Base-by-base conservation (phyloP, 805 yeast genomes). In the Monosporozyma unispora region DNA sequence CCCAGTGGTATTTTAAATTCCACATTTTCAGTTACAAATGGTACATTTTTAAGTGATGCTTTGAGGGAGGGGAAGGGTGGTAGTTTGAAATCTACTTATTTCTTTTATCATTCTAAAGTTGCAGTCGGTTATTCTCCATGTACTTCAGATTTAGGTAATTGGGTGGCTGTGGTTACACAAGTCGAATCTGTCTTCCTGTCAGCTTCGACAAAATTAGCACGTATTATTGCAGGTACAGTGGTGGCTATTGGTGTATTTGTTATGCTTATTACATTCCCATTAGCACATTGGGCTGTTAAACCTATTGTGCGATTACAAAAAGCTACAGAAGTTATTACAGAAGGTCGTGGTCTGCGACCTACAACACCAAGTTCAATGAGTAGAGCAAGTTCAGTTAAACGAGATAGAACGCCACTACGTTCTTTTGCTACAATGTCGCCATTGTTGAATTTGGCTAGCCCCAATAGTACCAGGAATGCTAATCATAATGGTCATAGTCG, bases 131-230 rank as follows among this genome's bases (percentile, higher is more conserved):
- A 68, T 57, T 68, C 80, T 0, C 69, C 73, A 0, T 75, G 76
- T 12, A 64, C 72, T 25, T 67, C 77, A 43, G 49, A 57, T 1
- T 65, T 74, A 42, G 73, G 70, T 1, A 70, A 70, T 11, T 89
- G 96, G 97, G 77, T 80, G n/a, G 81, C 89, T 1, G 66, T 81
- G 0, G 79, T 89, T 4, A 82, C 82, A 54, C 95, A 87, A 61
- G 68, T 74, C 1, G 74, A 78, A 52, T 54, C 70, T 2, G 75
- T 67, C 2, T 87, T 88, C 62, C 70, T 79, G 62, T 77, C 72
- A 2, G 93, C 96, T 0, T 74, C 83, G 4, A 68, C 73, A 21
- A 76, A 74, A 53, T 67, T 89, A 39, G 75, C 82, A 1, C 78
- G 79, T 54, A 83, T 89, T 46, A 82, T 87, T 51, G 75, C 82